Evolutionary conservation across 225 moss, liverwort and hornwort genomes (phyloP), one percentile per base, ranked within the genome.

Genomic region (Bryum argenteum): DNA sequence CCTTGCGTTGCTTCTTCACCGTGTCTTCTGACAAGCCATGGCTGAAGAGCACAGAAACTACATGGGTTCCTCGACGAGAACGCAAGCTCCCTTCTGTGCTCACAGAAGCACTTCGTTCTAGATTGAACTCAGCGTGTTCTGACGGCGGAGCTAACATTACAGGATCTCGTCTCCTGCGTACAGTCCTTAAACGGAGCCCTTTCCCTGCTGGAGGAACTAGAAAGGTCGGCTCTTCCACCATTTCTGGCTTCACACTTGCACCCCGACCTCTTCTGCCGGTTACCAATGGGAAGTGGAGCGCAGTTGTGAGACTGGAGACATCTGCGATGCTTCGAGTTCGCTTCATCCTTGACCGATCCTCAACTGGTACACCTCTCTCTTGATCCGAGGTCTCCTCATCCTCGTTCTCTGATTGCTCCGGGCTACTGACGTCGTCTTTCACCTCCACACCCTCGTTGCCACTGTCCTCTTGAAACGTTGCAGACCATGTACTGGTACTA

Each of bases 181-280:
- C 50, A 60, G 80, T 80, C 54, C 83, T 72, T 83, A 83, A 80
- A 65, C 86, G 83, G 64, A 78, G 62, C 21, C 86, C 75, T 62
- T 86, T 80, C 16, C 77, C 77, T 16, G 75, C 66, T 71, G 77
- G 71, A 47, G 86, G 83, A 26, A 66, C 54, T 19, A 69, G 57
- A 72, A 80, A 69, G 33, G 79, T 21, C 10, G 74, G 71, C 28
- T 80, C 82, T 50, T 83, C 83, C n/a, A 75, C 58, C 24, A 69
- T 72, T 75, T 86, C 80, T 43, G 75, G 52, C 58, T 86, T 86
- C 51, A 80, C 72, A 38, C 69, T 72, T 65, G 86, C 83, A 55
- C 78, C 83, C 53, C 86, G 82, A 61, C 86, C 86, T 78, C 86
- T 69, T 73, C 80, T 75, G 62, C 86, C 86, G 65, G 86, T 86